phyloP scores from a whole-genome alignment of 73 alveolate genomes.

The Paramecium sexaurelia region DNA sequence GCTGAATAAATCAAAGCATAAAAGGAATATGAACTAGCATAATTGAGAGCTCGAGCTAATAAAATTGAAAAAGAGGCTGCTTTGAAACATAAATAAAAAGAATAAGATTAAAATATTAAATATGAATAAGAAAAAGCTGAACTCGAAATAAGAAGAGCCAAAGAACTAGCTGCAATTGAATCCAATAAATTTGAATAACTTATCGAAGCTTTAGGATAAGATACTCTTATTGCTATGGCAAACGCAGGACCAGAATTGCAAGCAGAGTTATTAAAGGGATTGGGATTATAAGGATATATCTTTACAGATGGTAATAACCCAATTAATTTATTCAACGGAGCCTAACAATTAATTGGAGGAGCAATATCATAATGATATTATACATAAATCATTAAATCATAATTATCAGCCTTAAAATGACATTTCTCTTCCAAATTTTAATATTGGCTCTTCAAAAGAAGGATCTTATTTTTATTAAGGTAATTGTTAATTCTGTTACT shows the following conservation, averaged over 20 bases:
- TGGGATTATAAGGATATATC: conserved; percentile 83
- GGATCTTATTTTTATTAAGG: background rate
- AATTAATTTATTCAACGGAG: conserved; percentile 77
- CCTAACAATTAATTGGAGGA: conserved; percentile 69
- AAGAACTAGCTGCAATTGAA: conserved; percentile 77
- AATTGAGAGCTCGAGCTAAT: conserved; percentile 75
- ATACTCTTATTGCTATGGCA: conserved; percentile 75
- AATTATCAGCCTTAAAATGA: background rate
- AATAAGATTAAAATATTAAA: conserved; percentile 70
- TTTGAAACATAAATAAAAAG: conserved; percentile 58
- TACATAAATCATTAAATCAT: conserved; percentile 9
- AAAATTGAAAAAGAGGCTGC: conserved; percentile 74
- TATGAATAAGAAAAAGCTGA: conserved; percentile 70
- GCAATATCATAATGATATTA: conserved; percentile 3
- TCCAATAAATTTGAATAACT: conserved; percentile 76
- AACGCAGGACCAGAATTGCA: conserved; percentile 87
- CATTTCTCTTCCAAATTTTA: background rate
- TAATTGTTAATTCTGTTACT: background rate
- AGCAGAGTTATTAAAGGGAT: conserved; percentile 83
- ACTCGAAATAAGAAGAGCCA: conserved; percentile 74
- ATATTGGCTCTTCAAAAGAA: background rate
- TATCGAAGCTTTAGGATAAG: conserved; percentile 79
- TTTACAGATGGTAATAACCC: conserved; percentile 81
- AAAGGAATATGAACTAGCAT: conserved; percentile 76
- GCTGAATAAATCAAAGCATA: conserved; percentile 78